A percentile compares a stretch with the other conserved stretches of the same genome.
These are phyloP conservation scores for Tetragonia tetragonoides DNA, from an alignment of 148 eudicot species.

Conservation along the genomic window DNA sequence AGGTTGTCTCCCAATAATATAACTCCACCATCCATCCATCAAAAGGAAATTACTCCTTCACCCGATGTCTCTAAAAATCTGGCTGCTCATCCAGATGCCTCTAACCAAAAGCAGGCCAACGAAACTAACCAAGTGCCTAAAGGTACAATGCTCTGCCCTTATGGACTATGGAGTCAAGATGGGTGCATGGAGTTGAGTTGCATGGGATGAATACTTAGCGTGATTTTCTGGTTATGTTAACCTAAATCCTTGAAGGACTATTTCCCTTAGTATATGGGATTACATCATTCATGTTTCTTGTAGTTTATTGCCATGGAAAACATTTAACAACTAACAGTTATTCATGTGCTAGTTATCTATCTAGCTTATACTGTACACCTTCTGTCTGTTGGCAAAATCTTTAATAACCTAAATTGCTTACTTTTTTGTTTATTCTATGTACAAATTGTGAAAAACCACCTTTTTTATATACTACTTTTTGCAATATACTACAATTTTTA, in stretches of 20 bases:
- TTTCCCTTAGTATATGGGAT: neutral
- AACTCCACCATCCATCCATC: conserved; percentile 17
- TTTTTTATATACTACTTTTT: no score
- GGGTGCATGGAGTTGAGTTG: neutral
- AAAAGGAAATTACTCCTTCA: conserved; percentile 25
- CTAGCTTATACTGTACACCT: neutral
- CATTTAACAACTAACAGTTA: neutral
- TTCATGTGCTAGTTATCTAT: neutral
- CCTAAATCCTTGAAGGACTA: neutral
- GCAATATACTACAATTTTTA: no score
- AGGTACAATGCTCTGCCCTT: conserved; percentile 26
- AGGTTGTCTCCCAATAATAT: conserved; percentile 23
- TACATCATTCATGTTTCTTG: neutral
- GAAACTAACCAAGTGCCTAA: conserved; percentile 24
- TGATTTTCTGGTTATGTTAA: neutral
- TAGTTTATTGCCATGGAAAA: neutral
- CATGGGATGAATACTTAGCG: neutral
- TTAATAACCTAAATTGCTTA: neutral
- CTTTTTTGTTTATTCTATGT: no score
- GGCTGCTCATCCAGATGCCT: conserved; percentile 31
- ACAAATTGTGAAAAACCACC: no score
- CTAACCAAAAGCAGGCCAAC: conserved; percentile 27
- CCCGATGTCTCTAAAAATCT: conserved; percentile 25
- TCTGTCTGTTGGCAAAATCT: neutral
- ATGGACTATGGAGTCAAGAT: neutral